Evolutionary conservation across 768 basidiomycete species (phyloP).

Genomic region (Tephrocybe sp.): DNA sequence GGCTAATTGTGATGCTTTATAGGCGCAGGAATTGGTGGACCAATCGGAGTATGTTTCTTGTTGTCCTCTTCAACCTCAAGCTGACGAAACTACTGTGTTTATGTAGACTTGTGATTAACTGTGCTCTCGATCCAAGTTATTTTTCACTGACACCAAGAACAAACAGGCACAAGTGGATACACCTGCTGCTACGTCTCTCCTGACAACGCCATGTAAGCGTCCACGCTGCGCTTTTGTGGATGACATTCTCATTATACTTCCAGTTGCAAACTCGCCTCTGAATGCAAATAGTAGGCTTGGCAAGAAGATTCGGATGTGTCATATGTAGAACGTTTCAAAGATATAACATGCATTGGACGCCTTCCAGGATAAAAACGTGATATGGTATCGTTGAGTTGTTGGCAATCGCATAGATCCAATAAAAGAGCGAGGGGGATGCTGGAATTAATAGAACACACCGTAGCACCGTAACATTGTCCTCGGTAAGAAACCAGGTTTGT

Average conservation of each 20-base stretch:
- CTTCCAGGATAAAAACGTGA: too few relatives aligned
- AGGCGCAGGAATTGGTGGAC: slow-evolving; percentile 13
- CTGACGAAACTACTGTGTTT: neutral
- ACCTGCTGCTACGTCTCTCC: slow-evolving; percentile 9
- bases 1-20: neutral
- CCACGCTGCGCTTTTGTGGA: neutral
- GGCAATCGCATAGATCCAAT: too few relatives aligned
- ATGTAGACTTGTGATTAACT: slow-evolving; percentile 3
- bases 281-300: neutral
- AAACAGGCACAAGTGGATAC: neutral
- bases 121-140: too few relatives aligned
- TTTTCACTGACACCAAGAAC: too few relatives aligned
- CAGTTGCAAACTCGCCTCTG: neutral
- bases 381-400: too few relatives aligned
- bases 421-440: too few relatives aligned
- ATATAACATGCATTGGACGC: too few relatives aligned
- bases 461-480: too few relatives aligned
- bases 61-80: slow-evolving; percentile 11
- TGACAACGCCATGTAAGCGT: slow-evolving; percentile 4
- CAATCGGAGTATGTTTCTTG: slow-evolving; percentile 13
- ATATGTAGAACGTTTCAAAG: neutral
- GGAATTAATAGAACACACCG: too few relatives aligned
- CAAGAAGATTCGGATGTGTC: neutral
- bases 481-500: too few relatives aligned
- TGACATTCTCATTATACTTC: neutral